A percentile compares a stretch with the other conserved stretches of the same genome.
Evolutionary conservation across 225 moss, liverwort and hornwort species (phyloP).

Genomic region (Pleurozium schreberi): DNA sequence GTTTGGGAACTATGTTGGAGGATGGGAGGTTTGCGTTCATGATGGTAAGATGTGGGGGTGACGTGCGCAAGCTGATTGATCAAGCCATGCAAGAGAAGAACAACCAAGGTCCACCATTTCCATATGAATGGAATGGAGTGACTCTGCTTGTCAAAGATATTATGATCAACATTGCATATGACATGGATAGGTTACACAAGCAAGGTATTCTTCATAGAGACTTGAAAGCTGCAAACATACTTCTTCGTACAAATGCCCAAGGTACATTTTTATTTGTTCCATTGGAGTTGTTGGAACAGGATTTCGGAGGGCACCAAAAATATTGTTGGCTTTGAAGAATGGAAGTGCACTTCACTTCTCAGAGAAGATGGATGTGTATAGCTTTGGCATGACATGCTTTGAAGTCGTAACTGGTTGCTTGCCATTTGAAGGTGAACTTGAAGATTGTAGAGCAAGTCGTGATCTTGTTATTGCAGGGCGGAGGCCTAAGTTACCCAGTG

Average conservation of each 20-base stretch:
- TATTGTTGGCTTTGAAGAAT: neutral
- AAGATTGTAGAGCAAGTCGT: no score
- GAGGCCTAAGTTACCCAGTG: neutral
- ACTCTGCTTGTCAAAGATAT: neutral
- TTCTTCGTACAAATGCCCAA: neutral
- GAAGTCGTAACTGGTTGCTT: neutral
- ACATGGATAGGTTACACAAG: neutral
- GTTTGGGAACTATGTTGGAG: accelerated
- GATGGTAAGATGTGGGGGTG: neutral
- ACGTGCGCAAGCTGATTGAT: neutral
- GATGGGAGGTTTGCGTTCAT: neutral
- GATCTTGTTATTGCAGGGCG: neutral
- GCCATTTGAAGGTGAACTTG: neutral
- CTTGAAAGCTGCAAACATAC: neutral
- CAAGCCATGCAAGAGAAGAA: neutral
- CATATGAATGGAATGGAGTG: neutral
- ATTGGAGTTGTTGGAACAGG: neutral
- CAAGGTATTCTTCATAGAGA: neutral
- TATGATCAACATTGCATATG: accelerated
- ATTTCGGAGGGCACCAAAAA: neutral
- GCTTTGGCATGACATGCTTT: neutral
- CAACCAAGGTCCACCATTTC: neutral
- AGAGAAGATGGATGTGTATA: neutral
- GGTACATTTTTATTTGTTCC: accelerated
- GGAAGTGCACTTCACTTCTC: neutral